Evolutionary conservation across 176 grass and related monocot species (phyloP).

Genomic region (Dactylis glomerata): DNA sequence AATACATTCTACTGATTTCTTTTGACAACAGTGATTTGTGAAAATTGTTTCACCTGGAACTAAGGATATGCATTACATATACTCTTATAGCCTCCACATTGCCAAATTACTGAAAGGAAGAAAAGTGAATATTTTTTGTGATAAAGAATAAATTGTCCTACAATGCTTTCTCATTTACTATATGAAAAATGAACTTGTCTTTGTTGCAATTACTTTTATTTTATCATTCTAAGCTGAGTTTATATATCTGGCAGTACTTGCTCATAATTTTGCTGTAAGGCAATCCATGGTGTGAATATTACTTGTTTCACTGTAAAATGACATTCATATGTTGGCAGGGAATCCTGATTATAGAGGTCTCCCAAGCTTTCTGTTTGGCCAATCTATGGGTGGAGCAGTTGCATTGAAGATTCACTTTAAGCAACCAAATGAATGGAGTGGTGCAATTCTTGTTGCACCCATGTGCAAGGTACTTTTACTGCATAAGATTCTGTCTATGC

Average conservation of each 20-base stretch:
- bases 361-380: constrained; percentile 87
- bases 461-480: constrained; percentile 85
- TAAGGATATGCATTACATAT: not conserved
- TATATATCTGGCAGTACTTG: not conserved
- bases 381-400: constrained; percentile 94
- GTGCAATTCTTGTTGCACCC: constrained; percentile 89
- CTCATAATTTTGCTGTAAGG: not conserved
- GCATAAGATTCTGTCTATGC: not conserved
- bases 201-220: not conserved
- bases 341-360: constrained; percentile 66
- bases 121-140: constrained; percentile 5
- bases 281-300: not conserved
- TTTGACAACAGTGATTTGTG: not conserved
- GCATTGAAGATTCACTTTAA: constrained; percentile 91
- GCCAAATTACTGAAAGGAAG: not conserved
- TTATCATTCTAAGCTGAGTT: not conserved
- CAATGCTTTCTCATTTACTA: not conserved
- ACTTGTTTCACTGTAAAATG: constrained; percentile 3
- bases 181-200: not conserved
- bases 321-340: constrained; percentile 38
- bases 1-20: not conserved
- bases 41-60: not conserved
- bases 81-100: constrained; percentile 9
- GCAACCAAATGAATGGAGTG: constrained; percentile 78
- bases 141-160: not conserved